phyloP scores from a whole-genome alignment of 148 eudicot species.

The Persicaria maculosa region DNA sequence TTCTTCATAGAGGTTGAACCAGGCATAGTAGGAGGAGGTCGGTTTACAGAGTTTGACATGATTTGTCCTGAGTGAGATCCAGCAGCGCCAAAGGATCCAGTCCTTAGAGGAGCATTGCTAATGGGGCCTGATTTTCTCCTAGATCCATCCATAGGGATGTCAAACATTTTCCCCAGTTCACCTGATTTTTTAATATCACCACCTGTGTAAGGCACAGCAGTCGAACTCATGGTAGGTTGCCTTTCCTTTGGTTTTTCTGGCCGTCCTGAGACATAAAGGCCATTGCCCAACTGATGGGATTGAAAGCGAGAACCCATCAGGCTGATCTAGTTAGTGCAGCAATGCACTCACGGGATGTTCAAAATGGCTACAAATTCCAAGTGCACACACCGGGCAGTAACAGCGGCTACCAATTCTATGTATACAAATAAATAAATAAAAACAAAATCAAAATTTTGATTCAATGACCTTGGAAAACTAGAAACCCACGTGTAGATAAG shows the following conservation, averaged over 20 bases:
- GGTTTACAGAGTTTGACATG: conserved; percentile 39
- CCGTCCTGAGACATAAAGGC: conserved; percentile 86
- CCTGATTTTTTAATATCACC: conserved; percentile 95
- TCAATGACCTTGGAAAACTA: background rate
- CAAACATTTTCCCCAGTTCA: conserved; percentile 96
- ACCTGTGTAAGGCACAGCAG: conserved; percentile 89
- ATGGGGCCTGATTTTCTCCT: conserved; percentile 86
- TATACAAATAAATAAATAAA: background rate
- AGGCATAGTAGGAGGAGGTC: conserved; percentile 44
- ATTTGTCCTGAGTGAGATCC: conserved; percentile 88
- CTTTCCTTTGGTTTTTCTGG: conserved; percentile 96
- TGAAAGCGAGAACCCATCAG: conserved; percentile 82
- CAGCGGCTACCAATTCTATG: background rate
- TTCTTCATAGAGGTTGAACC: conserved; percentile 61
- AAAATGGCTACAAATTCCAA: conserved; percentile 11
- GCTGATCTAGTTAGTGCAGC: conserved; percentile 13
- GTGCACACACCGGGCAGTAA: background rate
- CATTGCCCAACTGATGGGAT: conserved; percentile 89
- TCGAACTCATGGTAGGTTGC: conserved; percentile 84
- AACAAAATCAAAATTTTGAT: background rate
- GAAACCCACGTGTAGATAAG: background rate
- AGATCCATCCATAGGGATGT: conserved; percentile 60
- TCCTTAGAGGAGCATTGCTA: conserved; percentile 57
- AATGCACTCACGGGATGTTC: conserved; percentile 5
- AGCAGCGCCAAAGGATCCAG: conserved; percentile 72